phyloP scores from a whole-genome alignment of 2,329 filamentous ascomycete genomes.

The Helotiales sp. region DNA sequence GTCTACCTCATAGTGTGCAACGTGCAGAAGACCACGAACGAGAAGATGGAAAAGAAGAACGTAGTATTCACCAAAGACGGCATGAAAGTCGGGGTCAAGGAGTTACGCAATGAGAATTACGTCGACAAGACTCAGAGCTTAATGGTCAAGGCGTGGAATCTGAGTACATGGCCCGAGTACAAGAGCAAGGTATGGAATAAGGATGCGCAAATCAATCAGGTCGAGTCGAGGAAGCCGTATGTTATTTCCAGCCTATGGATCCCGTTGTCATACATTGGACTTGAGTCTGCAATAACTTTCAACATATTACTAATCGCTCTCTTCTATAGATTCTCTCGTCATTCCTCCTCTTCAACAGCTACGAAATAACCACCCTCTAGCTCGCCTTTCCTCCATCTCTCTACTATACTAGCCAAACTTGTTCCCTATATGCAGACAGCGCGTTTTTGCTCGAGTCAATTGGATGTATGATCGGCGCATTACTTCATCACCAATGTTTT shows the following conservation, averaged over 20 bases:
- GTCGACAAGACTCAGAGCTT: slow-evolving; percentile 75
- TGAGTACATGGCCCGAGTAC: slow-evolving; percentile 47
- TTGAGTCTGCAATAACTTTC: not conserved
- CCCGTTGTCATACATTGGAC: not conserved
- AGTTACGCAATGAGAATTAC: slow-evolving; percentile 71
- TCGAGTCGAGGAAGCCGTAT: slow-evolving; percentile 39
- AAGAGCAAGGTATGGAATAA: slow-evolving; percentile 47
- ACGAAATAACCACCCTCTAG: not conserved
- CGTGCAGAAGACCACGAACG: slow-evolving; percentile 67
- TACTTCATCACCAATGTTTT: not conserved
- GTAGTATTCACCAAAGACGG: slow-evolving; percentile 78
- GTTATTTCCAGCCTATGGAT: slow-evolving; percentile 18
- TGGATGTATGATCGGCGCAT: not conserved
- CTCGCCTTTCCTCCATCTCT: not conserved
- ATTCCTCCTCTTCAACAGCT: slow-evolving; percentile 11
- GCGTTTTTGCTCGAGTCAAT: not conserved
- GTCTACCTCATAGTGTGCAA: slow-evolving; percentile 71
- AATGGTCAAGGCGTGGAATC: slow-evolving; percentile 70
- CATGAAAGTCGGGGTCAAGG: slow-evolving; percentile 71
- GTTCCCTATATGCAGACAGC: not conserved
- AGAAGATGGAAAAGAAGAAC: slow-evolving; percentile 77
- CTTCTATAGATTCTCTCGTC: slow-evolving; percentile 13
- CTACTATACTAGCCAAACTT: not conserved
- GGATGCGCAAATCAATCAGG: slow-evolving; percentile 32
- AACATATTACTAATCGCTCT: not conserved